phyloP scores from a whole-genome alignment of 2,329 filamentous ascomycete species.

The Neoascochyta sp. region DNA sequence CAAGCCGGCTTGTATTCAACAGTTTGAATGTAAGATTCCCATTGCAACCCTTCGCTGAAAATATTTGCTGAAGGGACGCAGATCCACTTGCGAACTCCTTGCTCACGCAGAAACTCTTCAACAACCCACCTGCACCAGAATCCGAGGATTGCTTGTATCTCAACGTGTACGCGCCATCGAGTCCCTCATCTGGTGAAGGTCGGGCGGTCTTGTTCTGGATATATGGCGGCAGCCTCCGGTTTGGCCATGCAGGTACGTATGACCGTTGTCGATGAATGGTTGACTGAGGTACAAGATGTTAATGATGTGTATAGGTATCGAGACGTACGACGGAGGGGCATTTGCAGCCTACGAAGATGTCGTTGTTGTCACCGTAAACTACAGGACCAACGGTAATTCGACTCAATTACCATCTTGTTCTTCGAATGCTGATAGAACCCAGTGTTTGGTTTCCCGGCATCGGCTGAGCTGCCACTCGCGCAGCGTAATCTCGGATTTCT shows the following conservation, averaged over 20 bases:
- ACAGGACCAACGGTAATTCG: slow-evolving; percentile 27
- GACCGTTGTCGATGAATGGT: not conserved
- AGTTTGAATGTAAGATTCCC: slow-evolving; percentile 18
- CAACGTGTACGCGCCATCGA: slow-evolving; percentile 36
- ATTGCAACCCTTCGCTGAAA: too few relatives aligned
- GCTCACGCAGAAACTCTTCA: slow-evolving; percentile 17
- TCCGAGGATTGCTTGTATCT: slow-evolving; percentile 42
- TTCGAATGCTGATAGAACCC: slow-evolving; percentile 1
- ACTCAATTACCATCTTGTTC: rapidly evolving
- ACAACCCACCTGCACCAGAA: slow-evolving; percentile 21
- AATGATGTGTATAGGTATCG: not conserved
- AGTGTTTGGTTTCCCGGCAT: slow-evolving; percentile 30
- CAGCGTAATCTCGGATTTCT: slow-evolving; percentile 51
- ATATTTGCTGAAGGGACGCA: too few relatives aligned
- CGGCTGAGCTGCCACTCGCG: slow-evolving; percentile 17
- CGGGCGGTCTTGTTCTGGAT: slow-evolving; percentile 32
- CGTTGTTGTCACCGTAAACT: slow-evolving; percentile 26
- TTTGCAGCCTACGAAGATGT: slow-evolving; percentile 32
- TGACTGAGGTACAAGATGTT: not conserved
- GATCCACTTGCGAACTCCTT: slow-evolving; percentile 15
- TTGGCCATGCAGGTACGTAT: slow-evolving; percentile 18
- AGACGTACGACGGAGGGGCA: slow-evolving; percentile 22
- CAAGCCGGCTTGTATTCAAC: slow-evolving; percentile 24
- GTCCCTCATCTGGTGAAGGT: slow-evolving; percentile 11
- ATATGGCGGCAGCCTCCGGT: slow-evolving; percentile 26